Base-by-base conservation (phyloP, 257 asterid genomes). In the Hygrophila difformis region DNA sequence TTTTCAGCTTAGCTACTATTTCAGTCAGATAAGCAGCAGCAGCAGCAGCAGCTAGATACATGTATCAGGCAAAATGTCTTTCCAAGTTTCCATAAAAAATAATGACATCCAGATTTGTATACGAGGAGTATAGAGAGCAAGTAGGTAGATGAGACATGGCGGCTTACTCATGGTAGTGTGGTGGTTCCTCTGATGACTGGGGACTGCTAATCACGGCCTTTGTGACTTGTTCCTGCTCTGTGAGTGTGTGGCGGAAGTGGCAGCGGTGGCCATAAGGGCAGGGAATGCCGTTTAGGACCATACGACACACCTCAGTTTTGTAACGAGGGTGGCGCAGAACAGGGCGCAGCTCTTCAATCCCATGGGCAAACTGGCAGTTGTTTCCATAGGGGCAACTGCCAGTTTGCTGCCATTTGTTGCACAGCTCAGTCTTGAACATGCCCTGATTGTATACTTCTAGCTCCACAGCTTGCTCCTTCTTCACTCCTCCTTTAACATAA, bases 371-470 rank as follows among this genome's bases (percentile, higher is more conserved):
- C 49, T 81, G 95, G 53, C 93, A 84, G 69, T 60, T 65, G 0
- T 57, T 70, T 42, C 86, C 86, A 40, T 84, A 84, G 2, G 89
- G 89, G 61, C 95, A 84, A 21, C 73, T 53, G 8, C 87, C 89
- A 14, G 81, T 81, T 51, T 84, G 79, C 51, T 81, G 93, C 95
- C 95, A 84, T 75, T 84, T 84, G 93, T 84, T 84, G 78, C 95
- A 84, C 0, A 80, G 73, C 56, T 84, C 95, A 17, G 95, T 84
- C 66, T 84, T 84, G 73, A 63, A 34, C 95, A 80, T 84, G 36
- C 95, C 95, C 39, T 84, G 95, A 47, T 84, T 80, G 76, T 73
- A 84, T 24, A 84, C 93, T 49, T 84, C 95, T 16, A 84, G 57
- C 40, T 80, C 93, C 15, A 84, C 55, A 49, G 79, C 60, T 56